phyloP scores from a whole-genome alignment of 768 basidiomycete genomes.

The Suillus sp. region DNA sequence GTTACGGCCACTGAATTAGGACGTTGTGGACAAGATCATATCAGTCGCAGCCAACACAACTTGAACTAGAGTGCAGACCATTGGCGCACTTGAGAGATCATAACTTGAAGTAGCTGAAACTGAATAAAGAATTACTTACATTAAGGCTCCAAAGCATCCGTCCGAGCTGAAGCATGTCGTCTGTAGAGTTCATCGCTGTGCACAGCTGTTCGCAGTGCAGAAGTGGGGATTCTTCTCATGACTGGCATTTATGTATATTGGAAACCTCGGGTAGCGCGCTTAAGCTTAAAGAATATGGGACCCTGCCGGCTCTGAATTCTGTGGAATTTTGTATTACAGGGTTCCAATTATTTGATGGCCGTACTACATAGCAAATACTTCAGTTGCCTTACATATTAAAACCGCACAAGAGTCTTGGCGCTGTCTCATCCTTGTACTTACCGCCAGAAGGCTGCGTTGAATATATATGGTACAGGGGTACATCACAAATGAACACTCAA shows the following conservation, averaged over 20 bases:
- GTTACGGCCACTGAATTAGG: background rate
- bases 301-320: background rate
- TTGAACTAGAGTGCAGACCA: background rate
- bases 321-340: no score
- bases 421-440: no score
- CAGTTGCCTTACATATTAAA: background rate
- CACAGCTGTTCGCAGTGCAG: background rate
- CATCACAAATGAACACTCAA: background rate
- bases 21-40: background rate
- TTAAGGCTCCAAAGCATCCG: background rate
- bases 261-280: background rate
- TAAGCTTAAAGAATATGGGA: background rate
- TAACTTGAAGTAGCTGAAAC: background rate
- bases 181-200: background rate
- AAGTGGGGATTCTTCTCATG: background rate
- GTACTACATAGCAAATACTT: background rate
- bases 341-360: background rate
- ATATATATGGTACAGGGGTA: background rate
- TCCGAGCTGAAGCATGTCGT: background rate
- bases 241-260: background rate
- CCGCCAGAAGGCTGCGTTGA: background rate
- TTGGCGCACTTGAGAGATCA: conserved; percentile 1
- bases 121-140: background rate
- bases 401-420: background rate
- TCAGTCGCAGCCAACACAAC: background rate